These are phyloP conservation scores for Euclidium syriacum DNA, from an alignment of 345 rosid species.

Conservation along the genomic window DNA sequence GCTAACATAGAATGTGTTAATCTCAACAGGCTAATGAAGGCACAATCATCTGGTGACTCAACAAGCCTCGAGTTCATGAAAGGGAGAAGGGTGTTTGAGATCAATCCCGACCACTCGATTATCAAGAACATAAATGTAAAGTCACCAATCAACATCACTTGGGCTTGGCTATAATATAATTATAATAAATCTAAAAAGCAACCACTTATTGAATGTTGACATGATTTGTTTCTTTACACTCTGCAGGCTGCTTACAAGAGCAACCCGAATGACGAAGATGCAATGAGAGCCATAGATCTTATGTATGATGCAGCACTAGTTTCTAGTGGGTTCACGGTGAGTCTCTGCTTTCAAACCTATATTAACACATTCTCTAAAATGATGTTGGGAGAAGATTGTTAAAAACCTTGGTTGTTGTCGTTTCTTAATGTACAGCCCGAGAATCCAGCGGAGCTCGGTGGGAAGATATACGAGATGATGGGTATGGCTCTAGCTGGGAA, in stretches of 20 bases:
- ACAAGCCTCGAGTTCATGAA: slow-evolving; percentile 90
- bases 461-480: slow-evolving; percentile 99
- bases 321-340: slow-evolving; percentile 93
- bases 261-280: slow-evolving; percentile 72
- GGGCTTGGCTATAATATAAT: neutral
- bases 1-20: slow-evolving; percentile 3
- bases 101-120: slow-evolving; percentile 86
- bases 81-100: slow-evolving; percentile 94
- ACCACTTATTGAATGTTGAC: neutral
- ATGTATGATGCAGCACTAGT: slow-evolving; percentile 85
- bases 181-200: neutral
- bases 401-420: neutral
- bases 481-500: slow-evolving; percentile 69
- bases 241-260: slow-evolving; percentile 69
- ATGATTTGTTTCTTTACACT: neutral
- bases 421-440: slow-evolving; percentile 57
- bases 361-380: neutral
- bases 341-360: slow-evolving; percentile 8
- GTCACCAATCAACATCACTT: neutral
- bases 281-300: slow-evolving; percentile 83
- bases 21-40: slow-evolving; percentile 76
- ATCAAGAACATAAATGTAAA: slow-evolving; percentile 63
- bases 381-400: neutral
- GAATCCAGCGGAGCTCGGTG: slow-evolving; percentile 86
- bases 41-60: slow-evolving; percentile 77